Percentiles rank a stretch among this genome's conserved stretches.
Conservation (phyloP, 2,329 filamentous ascomycete genomes). For the Tolypocladium nubicola region DNA sequence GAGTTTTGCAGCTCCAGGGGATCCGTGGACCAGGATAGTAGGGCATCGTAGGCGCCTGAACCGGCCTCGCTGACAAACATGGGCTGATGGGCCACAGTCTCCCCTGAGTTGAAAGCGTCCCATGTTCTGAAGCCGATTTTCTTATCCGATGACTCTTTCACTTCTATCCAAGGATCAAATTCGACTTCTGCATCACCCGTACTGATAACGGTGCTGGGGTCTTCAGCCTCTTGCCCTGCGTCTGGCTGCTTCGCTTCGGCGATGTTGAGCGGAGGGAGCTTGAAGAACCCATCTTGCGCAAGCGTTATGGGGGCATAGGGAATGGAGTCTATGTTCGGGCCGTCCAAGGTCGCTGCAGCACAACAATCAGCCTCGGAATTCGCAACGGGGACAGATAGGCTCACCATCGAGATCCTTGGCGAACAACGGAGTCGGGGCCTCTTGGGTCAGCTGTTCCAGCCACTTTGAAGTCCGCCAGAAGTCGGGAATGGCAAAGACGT, state of each 20-base stretch:
- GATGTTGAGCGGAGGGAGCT: conserved; percentile 4
- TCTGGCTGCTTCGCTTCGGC: conserved; percentile 1
- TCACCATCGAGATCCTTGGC: conserved; percentile 24
- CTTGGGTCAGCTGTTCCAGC: conserved; percentile 21
- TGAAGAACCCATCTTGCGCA: conserved; percentile 21
- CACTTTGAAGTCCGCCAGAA: conserved; percentile 47
- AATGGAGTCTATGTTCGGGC: conserved; percentile 3
- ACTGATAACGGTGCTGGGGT: neutral
- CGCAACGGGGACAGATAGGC: neutral
- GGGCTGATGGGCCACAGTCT: conserved; percentile 25
- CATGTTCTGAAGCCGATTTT: conserved; percentile 49
- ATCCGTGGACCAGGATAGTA: conserved; percentile 33
- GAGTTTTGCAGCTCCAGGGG: conserved; percentile 26
- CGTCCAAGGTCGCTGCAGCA: neutral
- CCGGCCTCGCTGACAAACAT: conserved; percentile 61
- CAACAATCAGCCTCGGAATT: neutral
- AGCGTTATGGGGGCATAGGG: conserved; percentile 10
- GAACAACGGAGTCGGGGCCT: conserved; percentile 29
- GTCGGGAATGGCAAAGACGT: conserved; percentile 54
- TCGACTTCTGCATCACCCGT: conserved; percentile 3
- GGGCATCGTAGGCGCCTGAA: conserved; percentile 53
- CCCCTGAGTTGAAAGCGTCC: conserved; percentile 50
- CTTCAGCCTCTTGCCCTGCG: neutral
- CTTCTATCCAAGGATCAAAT: conserved; percentile 34
- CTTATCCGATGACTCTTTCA: conserved; percentile 19